Evolutionary conservation across 2,329 filamentous ascomycete genomes (phyloP), one percentile per base, ranked within the genome.

Genomic region (Aspergillus ochraceus): DNA sequence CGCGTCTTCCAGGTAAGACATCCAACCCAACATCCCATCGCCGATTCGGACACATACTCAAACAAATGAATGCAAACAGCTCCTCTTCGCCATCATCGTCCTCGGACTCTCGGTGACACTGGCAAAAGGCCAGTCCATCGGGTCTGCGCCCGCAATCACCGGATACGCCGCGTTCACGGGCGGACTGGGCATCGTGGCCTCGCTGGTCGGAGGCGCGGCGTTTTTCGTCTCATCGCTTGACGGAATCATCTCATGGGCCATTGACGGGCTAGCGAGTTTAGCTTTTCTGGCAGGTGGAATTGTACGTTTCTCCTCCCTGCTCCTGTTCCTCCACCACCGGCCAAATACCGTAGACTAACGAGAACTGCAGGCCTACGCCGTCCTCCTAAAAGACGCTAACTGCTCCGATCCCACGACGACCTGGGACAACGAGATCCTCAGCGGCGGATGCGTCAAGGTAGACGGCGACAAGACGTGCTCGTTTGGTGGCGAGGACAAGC

Each of bases 91-190:
- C 14, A 24, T 67, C 50, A 49, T 70, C 36, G 63, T 70, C 52
- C 63, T 70, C 46, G 64, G 63, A 29, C 52, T 72, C 26, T 69
- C 64, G 4, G 57, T 70, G 46, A 47, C 58, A 19, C 60, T 71
- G 19, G 64, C 66, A 10, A 67, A 58, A 20, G 60, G 62, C 8
- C 67, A 70, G 57, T 19, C 55, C 22, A 8, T 56, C 20, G 58
- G 59, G 8, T 58, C 56, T 1, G 61, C 66, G 3, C 68, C 68
- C 3, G 46, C 67, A 3, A 58, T 63, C 14, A 68, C 65, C 6
- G 60, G 60, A 32, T 70, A 69, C 42, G 68, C 65, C 0, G 62
- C 59, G 1, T 70, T 69, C 22, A 59, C 63, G 29, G 68, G 68
- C 1, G 65, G 58, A 1, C 51, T 70, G 19, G 67, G 68, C 1